phyloP scores from a whole-genome alignment of 1,284 basidiomycete genomes.

The Moniliella sp. region DNA sequence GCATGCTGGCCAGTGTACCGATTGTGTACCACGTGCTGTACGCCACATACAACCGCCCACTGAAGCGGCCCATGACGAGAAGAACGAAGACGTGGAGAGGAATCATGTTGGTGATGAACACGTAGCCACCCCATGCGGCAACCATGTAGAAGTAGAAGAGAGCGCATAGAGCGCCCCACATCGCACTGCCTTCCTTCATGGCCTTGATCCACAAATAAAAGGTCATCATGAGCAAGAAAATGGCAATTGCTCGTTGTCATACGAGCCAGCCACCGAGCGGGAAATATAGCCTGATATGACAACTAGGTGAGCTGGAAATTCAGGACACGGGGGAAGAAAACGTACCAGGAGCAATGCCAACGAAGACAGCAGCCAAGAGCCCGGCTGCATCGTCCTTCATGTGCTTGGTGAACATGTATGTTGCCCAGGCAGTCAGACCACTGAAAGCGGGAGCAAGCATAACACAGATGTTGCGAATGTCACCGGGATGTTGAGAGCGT shows the following conservation, averaged over 20 bases:
- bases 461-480: constrained; percentile 92
- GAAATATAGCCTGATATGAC: constrained; percentile 83
- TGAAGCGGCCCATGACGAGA: constrained; percentile 90
- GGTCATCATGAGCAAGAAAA: constrained; percentile 97
- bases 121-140: constrained; percentile 97
- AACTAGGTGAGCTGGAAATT: not conserved
- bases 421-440: constrained; percentile 87
- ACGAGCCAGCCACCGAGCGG: constrained; percentile 90
- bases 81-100: constrained; percentile 80
- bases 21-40: constrained; percentile 96
- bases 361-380: constrained; percentile 80
- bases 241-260: constrained; percentile 98
- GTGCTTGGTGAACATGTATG: constrained; percentile 41
- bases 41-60: constrained; percentile 69
- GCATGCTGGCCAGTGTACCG: constrained; percentile 90
- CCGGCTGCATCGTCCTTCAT: constrained; percentile 51
- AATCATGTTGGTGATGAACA: constrained; percentile 99
- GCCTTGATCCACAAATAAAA: constrained; percentile 97
- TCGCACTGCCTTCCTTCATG: constrained; percentile 72
- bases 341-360: constrained; percentile 72
- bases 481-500: constrained; percentile 78
- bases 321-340: not conserved
- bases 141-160: constrained; percentile 99
- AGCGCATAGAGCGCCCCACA: constrained; percentile 71
- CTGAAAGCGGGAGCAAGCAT: constrained; percentile 66